Base-by-base conservation (phyloP, 2,329 filamentous ascomycete species). In the Aspergillus proliferans region DNA sequence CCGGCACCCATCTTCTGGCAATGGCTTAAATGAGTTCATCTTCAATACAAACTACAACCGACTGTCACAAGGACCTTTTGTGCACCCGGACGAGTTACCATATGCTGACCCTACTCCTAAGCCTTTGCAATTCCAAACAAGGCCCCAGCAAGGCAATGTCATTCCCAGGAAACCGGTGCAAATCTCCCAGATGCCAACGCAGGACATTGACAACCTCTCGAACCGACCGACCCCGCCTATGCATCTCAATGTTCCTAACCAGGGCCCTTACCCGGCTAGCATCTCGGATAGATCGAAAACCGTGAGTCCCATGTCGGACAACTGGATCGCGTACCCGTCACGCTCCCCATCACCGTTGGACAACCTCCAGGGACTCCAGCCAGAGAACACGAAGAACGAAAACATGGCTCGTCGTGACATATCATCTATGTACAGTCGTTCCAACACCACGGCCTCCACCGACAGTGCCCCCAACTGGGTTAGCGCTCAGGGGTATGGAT, bases 1-100 rank as follows among this genome's bases (percentile, higher is more conserved):
- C 0, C 82, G 90, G 30, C 77, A 74, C 14, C 74, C 79, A 43
- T 88, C 84, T 2, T 77, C 79, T 9, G 77, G 79, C 28, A 82
- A 80, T 3, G 68, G 77, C 43, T 71, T 71, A 21, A 79, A 76
- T 52, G 78, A 74, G 12, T 70, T 71, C 7, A 74, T 76, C 10
- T 78, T 81, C 8, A 76, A 53, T 72, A 61, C 8, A 72, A 72
- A 19, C 22, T 22, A 22, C 22, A 70, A 75, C 15, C 68, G 69
- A 14, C 67, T 77, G 14, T 67, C 76, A 8, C 78, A 79, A 50
- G 28, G 21, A 3, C 74, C 74, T 30, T 70, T 72, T 41, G 77
- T 80, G 1, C 69, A 69, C 51, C 53, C 61, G 51, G 48, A 70
- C 54, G 57, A 50, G 24, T 57, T 53, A 45, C 67, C 62, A 44